Base-by-base conservation (phyloP, 768 basidiomycete genomes). In the Termitomyces sp. region DNA sequence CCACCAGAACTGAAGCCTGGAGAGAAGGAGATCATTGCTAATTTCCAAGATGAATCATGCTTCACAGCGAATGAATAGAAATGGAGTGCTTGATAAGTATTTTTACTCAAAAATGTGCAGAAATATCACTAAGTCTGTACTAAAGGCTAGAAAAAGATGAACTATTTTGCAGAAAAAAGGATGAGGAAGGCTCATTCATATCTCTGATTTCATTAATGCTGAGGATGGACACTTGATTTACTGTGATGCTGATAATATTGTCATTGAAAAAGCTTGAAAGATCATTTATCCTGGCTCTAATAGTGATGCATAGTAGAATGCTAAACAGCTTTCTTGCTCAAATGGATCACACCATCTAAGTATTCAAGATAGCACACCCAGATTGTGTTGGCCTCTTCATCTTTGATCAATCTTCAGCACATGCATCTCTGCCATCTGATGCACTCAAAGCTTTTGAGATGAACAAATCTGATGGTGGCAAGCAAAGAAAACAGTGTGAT, bases 401-500 rank as follows among this genome's bases (percentile, higher is more conserved):
- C 25, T 25, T 25, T 25, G 25, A 25, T 25, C 25, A 25, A 25
- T 25, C 25, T 25, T 25, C 25, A 25, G 1, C 25, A 25, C 25
- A 25, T 20, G 20, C 25, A 25, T 25, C 25, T 25, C 25, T 25
- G 25, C 47, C 47, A 48, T 14, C 47, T 9, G 47, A 48, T 31
- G 47, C 47, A 48, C 12, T 48, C 3, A 48, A 48, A 9, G 47
- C 47, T 9, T 48, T 25, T 1, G 1, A 25, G 25, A 25, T 25
- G 1, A 25, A 25, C 25, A 25, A 25, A 25, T 25, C 25, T 48
- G 5, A 25, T 5, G 70, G 74, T 15, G 69, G 73, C n/a, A 71
- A 71, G 40, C 72, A 73, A 56, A 59, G 63, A 5, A 60, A 54
- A 29, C 70, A 71, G 57, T 46, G 57, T 10, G 66, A 68, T 45